phyloP scores from a whole-genome alignment of 116 monocot genomes.

The Iris pallida region DNA sequence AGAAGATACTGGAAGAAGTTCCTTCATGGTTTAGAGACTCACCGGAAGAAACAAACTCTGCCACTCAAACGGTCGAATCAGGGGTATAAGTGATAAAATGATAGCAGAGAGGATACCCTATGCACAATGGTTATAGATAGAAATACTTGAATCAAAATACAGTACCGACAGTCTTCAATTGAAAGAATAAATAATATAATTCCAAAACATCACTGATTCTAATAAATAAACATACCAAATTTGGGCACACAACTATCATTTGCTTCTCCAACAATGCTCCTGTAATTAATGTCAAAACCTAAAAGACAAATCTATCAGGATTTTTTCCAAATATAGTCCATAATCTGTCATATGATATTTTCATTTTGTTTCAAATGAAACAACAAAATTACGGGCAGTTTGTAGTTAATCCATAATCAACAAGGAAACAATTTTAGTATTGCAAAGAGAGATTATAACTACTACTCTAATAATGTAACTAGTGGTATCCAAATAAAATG shows the following conservation, averaged over 20 bases:
- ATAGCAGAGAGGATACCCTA: conserved; percentile 84
- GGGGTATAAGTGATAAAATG: conserved; percentile 71
- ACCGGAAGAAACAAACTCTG: conserved; percentile 96
- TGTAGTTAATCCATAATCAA: too few relatives aligned
- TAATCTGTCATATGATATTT: neutral
- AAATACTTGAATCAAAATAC: conserved; percentile 11
- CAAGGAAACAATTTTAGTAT: too few relatives aligned
- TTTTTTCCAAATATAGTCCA: neutral
- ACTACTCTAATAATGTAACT: too few relatives aligned
- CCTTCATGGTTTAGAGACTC: conserved; percentile 23
- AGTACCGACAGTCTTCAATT: neutral
- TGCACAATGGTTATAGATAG: conserved; percentile 9
- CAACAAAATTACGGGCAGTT: too few relatives aligned
- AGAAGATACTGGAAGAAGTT: neutral
- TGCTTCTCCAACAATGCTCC: conserved; percentile 89
- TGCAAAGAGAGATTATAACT: too few relatives aligned
- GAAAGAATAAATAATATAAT: conserved; percentile 8
- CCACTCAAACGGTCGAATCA: conserved; percentile 92
- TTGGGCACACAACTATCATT: conserved; percentile 70
- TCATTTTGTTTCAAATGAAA: neutral
- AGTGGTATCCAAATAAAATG: too few relatives aligned
- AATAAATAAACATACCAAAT: conserved; percentile 51
- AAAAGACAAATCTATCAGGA: conserved; percentile 14
- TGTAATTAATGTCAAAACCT: conserved; percentile 80
- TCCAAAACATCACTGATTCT: neutral